Evolutionary conservation across 176 grass and related monocot species (phyloP).

Genomic region (Elymus sibiricus): DNA sequence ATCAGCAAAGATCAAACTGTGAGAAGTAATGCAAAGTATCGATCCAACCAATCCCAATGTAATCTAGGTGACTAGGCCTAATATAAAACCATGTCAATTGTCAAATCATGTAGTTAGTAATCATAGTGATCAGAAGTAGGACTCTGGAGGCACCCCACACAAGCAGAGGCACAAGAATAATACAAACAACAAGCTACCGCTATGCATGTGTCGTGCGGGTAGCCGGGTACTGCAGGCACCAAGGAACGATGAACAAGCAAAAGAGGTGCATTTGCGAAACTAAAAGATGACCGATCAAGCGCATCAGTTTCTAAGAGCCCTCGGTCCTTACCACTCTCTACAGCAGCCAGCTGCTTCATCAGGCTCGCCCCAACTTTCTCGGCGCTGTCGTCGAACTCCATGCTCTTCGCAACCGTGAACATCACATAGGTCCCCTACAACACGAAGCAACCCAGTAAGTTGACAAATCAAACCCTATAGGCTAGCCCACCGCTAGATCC

Average conservation of each 20-base stretch:
- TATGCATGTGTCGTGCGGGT: not conserved
- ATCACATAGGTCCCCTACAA: constrained; percentile 78
- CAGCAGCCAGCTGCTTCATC: constrained; percentile 82
- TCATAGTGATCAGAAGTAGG: not conserved
- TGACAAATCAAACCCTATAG: not conserved
- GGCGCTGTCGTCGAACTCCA: constrained; percentile 65
- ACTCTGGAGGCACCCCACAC: not conserved
- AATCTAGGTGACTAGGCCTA: not conserved
- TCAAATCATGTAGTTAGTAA: not conserved
- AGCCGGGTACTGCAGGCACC: not conserved
- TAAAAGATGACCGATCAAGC: not conserved
- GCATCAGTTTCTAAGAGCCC: not conserved
- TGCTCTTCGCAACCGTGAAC: constrained; percentile 80
- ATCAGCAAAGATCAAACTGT: not conserved
- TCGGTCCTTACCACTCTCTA: constrained; percentile 64
- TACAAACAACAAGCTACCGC: not conserved
- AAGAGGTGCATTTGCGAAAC: not conserved
- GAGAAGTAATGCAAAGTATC: not conserved
- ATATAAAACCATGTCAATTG: not conserved
- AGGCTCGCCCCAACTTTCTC: constrained; percentile 82
- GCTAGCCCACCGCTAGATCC: constrained; percentile 15
- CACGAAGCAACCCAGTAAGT: constrained; percentile 4
- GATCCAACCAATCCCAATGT: not conserved
- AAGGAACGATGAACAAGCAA: not conserved
- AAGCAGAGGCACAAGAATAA: not conserved